These are phyloP conservation scores for Monilinia aucupariae DNA, from an alignment of 2,329 filamentous ascomycete genomes.

Conservation along the genomic window DNA sequence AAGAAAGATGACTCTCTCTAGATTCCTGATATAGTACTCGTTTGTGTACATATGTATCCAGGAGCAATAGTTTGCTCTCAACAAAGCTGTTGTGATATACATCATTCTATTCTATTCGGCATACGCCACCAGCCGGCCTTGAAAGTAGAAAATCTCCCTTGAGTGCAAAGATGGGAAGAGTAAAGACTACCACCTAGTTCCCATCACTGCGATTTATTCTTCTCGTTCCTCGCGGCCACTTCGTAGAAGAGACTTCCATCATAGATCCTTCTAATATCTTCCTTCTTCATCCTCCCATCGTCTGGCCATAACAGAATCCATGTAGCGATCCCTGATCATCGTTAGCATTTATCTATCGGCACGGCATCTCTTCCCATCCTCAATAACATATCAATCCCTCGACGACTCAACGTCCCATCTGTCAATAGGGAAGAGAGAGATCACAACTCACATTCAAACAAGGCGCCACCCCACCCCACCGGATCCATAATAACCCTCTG, in stretches of 20 bases:
- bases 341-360: neutral
- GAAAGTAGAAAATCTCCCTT: too few species aligned
- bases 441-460: constrained; percentile 35
- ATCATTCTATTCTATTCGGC: too few species aligned
- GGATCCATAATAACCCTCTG: constrained; percentile 42
- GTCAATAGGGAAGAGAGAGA: neutral
- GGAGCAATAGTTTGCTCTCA: too few species aligned
- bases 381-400: neutral
- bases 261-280: constrained; percentile 49
- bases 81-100: too few species aligned
- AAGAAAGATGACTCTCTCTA: too few species aligned
- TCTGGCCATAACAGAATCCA: constrained; percentile 51
- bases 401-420: neutral
- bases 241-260: constrained; percentile 49
- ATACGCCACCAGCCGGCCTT: too few species aligned
- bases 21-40: too few species aligned
- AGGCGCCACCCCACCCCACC: constrained; percentile 36
- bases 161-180: too few species aligned
- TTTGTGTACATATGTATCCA: too few species aligned
- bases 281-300: constrained; percentile 52
- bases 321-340: constrained; percentile 41
- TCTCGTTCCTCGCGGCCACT: constrained; percentile 34
- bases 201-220: constrained; percentile 5
- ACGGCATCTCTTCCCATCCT: too few species aligned
- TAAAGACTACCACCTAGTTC: too few species aligned